phyloP scores from a whole-genome alignment of 129 eudicot genomes.

The Deinandra increscens region DNA sequence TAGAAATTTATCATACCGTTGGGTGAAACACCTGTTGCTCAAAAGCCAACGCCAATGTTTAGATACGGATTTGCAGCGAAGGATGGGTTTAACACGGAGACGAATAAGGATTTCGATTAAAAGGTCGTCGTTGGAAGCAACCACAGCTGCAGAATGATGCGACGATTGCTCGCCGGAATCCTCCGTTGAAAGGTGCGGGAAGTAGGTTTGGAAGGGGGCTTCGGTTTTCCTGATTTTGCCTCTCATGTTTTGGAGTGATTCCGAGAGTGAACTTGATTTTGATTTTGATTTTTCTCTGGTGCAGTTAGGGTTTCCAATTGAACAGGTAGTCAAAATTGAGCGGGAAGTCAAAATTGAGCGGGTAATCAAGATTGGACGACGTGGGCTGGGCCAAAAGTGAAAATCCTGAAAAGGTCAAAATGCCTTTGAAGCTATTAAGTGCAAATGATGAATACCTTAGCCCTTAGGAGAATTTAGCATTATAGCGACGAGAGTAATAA shows the following conservation, averaged over 20 bases:
- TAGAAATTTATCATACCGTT: background rate
- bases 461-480: no score
- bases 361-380: no score
- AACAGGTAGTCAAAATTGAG: no score
- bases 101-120: background rate
- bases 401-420: no score
- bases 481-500: no score
- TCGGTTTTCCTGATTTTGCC: background rate
- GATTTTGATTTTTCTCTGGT: no score
- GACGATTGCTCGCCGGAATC: background rate
- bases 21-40: background rate
- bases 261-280: no score
- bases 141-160: background rate
- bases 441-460: no score
- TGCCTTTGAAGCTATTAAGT: no score
- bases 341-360: no score
- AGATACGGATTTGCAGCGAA: background rate
- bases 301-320: background rate
- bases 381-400: no score
- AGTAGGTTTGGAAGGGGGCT: background rate
- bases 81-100: background rate
- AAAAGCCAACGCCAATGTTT: slow-evolving; percentile 10
- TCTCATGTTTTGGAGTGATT: background rate
- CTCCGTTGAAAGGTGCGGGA: background rate
- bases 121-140: background rate